Conservation (phyloP, 805 yeast genomes). For the Soucietia sequanensis region DNA sequence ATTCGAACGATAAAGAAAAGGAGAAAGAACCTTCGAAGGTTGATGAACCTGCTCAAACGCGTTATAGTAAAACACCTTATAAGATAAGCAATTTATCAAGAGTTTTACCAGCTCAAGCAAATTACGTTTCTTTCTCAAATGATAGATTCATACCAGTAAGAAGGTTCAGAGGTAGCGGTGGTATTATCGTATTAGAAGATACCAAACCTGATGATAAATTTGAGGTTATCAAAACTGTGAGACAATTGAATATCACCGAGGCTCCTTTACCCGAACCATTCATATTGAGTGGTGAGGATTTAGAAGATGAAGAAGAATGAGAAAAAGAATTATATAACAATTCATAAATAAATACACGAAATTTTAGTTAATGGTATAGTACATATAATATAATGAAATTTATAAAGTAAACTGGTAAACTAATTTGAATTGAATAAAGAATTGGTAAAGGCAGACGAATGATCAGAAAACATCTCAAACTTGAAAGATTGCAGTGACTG, state of each 20-base stretch:
- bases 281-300: conserved; percentile 55
- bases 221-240: conserved; percentile 75
- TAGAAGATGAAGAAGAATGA: conserved; percentile 35
- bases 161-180: conserved; percentile 65
- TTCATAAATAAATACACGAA: conserved; percentile 1
- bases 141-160: conserved; percentile 82
- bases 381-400: conserved; percentile 1
- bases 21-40: conserved; percentile 9
- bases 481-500: conserved; percentile 20
- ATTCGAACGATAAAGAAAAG: conserved; percentile 11
- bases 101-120: conserved; percentile 85
- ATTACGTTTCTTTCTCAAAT: conserved; percentile 77
- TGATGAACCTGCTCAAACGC: conserved; percentile 42
- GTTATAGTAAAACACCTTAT: conserved; percentile 64
- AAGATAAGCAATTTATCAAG: conserved; percentile 78
- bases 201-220: conserved; percentile 57
- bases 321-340: conserved; percentile 1
- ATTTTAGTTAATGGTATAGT: conserved; percentile 2
- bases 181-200: conserved; percentile 72
- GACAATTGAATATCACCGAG: conserved; percentile 70
- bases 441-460: background rate
- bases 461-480: conserved; percentile 3
- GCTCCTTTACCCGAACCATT: conserved; percentile 77
- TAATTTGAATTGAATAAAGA: background rate
- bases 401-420: conserved; percentile 1